phyloP scores from a whole-genome alignment of 495 filamentous ascomycete species.

The Diplogelasinospora grovesii region DNA sequence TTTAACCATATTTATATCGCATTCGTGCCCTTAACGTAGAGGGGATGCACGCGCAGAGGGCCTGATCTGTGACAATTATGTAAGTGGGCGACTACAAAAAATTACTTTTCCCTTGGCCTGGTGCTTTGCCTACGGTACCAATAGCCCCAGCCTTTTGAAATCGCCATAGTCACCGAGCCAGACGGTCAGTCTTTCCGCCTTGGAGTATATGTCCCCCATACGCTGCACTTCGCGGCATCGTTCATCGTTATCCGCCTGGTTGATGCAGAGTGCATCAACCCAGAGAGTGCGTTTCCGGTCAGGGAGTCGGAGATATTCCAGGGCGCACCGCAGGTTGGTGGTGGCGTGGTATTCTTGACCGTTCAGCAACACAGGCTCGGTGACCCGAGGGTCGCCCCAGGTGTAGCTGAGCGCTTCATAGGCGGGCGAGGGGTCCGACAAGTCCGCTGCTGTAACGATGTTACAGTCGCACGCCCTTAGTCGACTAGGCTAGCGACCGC shows the following conservation, averaged over 20 bases:
- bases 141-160: too few species aligned
- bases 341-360: neutral
- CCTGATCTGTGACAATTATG: too few species aligned
- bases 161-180: constrained; percentile 28
- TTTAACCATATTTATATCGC: too few species aligned
- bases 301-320: neutral
- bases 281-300: constrained; percentile 11
- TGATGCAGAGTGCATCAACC: constrained; percentile 28
- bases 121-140: too few species aligned
- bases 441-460: too few species aligned
- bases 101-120: too few species aligned
- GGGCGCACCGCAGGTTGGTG: neutral
- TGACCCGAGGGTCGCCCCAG: neutral
- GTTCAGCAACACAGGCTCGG: neutral
- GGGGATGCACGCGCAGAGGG: too few species aligned
- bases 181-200: constrained; percentile 27
- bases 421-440: too few species aligned
- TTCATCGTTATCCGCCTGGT: constrained; percentile 18
- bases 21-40: too few species aligned
- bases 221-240: constrained; percentile 15
- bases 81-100: too few species aligned
- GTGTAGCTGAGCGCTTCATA: neutral
- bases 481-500: too few species aligned
- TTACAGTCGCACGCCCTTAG: too few species aligned
- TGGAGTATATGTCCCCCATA: constrained; percentile 29